Percentiles rank a stretch among this genome's conserved stretches.
Evolutionary conservation across 2,329 filamentous ascomycete species (phyloP).

Genomic region (Aspergillus ustus): DNA sequence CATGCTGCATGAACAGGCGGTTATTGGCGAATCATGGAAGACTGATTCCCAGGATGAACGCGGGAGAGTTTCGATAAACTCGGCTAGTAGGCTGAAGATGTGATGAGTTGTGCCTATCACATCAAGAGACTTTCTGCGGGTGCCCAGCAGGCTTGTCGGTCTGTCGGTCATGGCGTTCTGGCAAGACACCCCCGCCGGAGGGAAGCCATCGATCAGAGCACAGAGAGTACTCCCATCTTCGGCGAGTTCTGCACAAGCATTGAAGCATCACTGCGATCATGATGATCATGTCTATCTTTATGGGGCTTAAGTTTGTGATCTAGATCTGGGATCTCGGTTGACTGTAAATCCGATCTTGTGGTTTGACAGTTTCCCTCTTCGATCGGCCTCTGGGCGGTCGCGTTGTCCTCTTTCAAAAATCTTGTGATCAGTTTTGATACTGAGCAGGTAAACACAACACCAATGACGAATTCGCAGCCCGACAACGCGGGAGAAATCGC

Average conservation of each 20-base stretch:
- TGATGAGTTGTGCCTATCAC: slow-evolving; percentile 26
- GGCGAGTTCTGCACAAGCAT: slow-evolving; percentile 3
- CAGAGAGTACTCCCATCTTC: not conserved
- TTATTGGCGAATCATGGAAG: slow-evolving; percentile 13
- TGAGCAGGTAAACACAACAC: not conserved
- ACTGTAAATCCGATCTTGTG: not conserved
- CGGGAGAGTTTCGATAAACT: slow-evolving; percentile 20
- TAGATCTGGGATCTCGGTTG: slow-evolving; percentile 8
- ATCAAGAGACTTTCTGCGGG: not conserved
- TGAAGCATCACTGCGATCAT: slow-evolving; percentile 1
- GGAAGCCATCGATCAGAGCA: not conserved
- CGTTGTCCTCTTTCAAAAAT: not conserved
- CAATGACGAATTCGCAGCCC: not conserved
- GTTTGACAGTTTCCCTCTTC: not conserved
- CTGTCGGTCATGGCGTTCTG: slow-evolving; percentile 10
- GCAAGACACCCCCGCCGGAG: not conserved
- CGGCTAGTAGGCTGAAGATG: slow-evolving; percentile 23
- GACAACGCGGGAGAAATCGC: not conserved
- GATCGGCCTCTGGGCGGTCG: not conserved
- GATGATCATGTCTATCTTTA: slow-evolving; percentile 13
- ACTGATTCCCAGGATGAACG: slow-evolving; percentile 4
- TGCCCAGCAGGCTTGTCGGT: slow-evolving; percentile 4
- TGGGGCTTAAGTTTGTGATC: slow-evolving; percentile 14
- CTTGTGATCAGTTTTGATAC: not conserved
- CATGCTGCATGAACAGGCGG: slow-evolving; percentile 5